Conservation (phyloP, 257 asterid species). For the Nicotiana otophora region DNA sequence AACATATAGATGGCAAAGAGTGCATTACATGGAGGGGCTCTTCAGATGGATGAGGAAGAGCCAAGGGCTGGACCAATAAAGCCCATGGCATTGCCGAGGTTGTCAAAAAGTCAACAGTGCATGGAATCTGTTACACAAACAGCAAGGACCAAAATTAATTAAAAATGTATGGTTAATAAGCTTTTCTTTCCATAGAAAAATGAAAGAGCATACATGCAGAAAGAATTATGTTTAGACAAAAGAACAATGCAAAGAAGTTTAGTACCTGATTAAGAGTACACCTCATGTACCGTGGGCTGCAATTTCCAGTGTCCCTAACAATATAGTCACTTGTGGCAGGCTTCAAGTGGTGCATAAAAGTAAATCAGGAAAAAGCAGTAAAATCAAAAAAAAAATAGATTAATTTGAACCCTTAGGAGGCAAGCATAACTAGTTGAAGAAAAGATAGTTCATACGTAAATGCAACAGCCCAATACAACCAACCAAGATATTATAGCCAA, state of each 20-base stretch:
- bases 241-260: conserved; percentile 6
- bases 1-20: conserved; percentile 5
- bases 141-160: not conserved
- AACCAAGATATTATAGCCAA: not conserved
- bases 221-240: conserved; percentile 13
- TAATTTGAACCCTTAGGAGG: conserved; percentile 2
- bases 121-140: conserved; percentile 60
- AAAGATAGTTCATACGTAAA: not conserved
- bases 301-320: conserved; percentile 90
- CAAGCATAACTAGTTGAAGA: not conserved
- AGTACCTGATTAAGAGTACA: conserved; percentile 88
- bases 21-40: conserved; percentile 85
- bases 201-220: conserved; percentile 16
- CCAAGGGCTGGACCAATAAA: conserved; percentile 94
- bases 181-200: conserved; percentile 13
- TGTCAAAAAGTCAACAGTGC: conserved; percentile 85
- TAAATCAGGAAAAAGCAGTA: conserved; percentile 12
- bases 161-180: not conserved
- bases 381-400: not conserved
- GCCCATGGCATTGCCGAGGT: conserved; percentile 97
- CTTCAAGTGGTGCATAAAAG: conserved; percentile 37
- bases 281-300: conserved; percentile 98
- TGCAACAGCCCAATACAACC: not conserved
- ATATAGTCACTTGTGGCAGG: conserved; percentile 96
- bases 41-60: conserved; percentile 96